Percentiles rank a stretch among this genome's conserved stretches.
These are phyloP conservation scores for Crataegus laevigata DNA, from an alignment of 306 rosid species.

Conservation along the genomic window DNA sequence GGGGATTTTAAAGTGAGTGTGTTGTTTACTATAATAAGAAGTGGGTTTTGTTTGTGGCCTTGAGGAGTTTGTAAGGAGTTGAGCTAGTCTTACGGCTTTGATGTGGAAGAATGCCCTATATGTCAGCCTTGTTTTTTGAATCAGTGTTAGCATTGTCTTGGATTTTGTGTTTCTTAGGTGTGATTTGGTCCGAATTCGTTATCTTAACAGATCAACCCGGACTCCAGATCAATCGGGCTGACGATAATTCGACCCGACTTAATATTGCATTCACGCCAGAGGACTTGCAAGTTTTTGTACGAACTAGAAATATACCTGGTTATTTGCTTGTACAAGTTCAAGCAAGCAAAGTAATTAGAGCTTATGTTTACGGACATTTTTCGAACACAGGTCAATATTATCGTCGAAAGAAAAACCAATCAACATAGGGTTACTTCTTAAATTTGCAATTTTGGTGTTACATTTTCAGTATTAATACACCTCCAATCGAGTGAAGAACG, in stretches of 20 bases:
- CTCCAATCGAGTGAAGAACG: background rate
- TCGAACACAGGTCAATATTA: background rate
- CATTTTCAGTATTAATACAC: background rate
- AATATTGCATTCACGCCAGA: no score
- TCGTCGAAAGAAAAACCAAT: background rate
- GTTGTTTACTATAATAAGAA: conserved; percentile 17
- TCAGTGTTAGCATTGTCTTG: background rate
- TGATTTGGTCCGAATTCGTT: background rate
- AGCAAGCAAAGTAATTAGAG: no score
- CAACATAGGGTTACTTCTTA: background rate
- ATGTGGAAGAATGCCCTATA: conserved; percentile 2
- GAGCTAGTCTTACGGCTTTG: conserved; percentile 28
- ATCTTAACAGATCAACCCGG: background rate
- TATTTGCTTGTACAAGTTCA: no score
- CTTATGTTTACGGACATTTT: no score
- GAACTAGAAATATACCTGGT: no score
- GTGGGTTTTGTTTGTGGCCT: background rate
- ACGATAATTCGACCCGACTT: background rate
- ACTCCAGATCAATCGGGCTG: background rate
- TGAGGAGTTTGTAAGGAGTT: conserved; percentile 10
- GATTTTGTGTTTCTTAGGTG: background rate
- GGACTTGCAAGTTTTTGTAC: no score
- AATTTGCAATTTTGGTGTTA: background rate
- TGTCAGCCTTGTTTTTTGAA: background rate
- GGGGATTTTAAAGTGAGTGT: conserved; percentile 1